Evolutionary conservation across 2,329 filamentous ascomycete genomes (phyloP).

Genomic region (Pseudogymnoascus verrucosus): DNA sequence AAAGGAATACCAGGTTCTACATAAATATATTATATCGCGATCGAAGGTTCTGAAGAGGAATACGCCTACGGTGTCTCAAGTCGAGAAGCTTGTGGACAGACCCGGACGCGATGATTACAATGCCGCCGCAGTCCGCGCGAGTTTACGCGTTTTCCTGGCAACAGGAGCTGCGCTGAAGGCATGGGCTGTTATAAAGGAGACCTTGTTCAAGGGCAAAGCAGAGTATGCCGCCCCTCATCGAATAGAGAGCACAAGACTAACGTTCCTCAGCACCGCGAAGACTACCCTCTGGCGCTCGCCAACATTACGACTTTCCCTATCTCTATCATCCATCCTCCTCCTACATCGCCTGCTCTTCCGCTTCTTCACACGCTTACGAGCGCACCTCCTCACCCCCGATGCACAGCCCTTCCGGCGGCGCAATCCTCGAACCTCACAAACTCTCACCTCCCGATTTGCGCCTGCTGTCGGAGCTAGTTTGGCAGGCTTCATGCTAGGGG

Average conservation of each 20-base stretch:
- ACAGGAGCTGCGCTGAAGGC: constrained; percentile 57
- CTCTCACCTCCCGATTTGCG: constrained; percentile 74
- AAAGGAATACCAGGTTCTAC: constrained; percentile 76
- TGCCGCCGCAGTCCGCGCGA: constrained; percentile 60
- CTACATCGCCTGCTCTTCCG: constrained; percentile 85
- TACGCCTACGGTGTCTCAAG: constrained; percentile 47
- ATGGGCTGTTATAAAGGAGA: constrained; percentile 45
- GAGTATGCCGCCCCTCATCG: constrained; percentile 10
- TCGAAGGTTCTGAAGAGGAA: constrained; percentile 50
- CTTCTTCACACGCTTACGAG: constrained; percentile 74
- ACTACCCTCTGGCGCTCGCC: constrained; percentile 54
- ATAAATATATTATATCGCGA: constrained; percentile 73
- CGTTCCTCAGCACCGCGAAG: constrained; percentile 31
- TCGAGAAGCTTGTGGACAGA: constrained; percentile 35
- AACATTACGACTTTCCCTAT: constrained; percentile 70
- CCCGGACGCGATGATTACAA: constrained; percentile 55
- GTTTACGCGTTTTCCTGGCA: constrained; percentile 60
- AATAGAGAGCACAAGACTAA: constrained; percentile 12
- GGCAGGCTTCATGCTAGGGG: constrained; percentile 73
- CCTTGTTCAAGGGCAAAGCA: constrained; percentile 36
- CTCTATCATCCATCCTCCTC: constrained; percentile 76
- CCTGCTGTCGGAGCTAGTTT: constrained; percentile 86
- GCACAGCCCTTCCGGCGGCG: constrained; percentile 73
- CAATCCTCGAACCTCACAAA: constrained; percentile 67
- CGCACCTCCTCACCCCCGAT: constrained; percentile 70